Evolutionary conservation across 1,284 basidiomycete species (phyloP).

Genomic region (Gomphus sp.): DNA sequence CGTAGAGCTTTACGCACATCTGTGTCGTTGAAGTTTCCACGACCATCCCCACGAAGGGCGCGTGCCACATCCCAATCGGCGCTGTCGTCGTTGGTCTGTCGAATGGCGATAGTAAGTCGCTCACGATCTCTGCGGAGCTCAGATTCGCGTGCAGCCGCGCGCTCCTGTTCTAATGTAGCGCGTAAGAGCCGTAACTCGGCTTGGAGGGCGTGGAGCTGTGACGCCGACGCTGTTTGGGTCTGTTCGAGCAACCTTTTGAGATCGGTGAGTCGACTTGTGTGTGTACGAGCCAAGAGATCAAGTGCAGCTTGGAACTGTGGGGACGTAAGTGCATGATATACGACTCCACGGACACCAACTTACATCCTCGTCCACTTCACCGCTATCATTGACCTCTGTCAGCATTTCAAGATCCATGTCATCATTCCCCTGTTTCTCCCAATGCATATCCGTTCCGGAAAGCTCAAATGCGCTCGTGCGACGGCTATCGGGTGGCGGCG

Average conservation of each 20-base stretch:
- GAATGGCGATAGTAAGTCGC: neutral
- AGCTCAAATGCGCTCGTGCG: conserved; percentile 23
- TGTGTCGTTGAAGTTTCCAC: conserved; percentile 53
- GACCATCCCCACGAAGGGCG: conserved; percentile 41
- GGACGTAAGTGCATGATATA: conserved; percentile 13
- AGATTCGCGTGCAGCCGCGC: conserved; percentile 9
- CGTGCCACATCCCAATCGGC: conserved; percentile 32
- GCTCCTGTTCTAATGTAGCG: conserved; percentile 24
- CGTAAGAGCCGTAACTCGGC: conserved; percentile 57
- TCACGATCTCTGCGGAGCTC: conserved; percentile 22
- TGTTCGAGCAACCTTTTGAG: conserved; percentile 70
- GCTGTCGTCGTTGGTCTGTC: neutral
- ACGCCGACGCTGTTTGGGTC: conserved; percentile 62
- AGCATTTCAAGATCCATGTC: conserved; percentile 54
- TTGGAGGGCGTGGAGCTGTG: conserved; percentile 71
- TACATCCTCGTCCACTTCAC: conserved; percentile 61
- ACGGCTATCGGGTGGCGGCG: conserved; percentile 9
- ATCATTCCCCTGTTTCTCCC: conserved; percentile 23
- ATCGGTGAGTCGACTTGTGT: conserved; percentile 56
- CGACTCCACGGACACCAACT: conserved; percentile 10
- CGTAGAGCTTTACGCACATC: conserved; percentile 58
- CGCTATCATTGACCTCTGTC: conserved; percentile 52
- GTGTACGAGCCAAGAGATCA: conserved; percentile 43
- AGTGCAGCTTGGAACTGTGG: conserved; percentile 50
- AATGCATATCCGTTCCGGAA: conserved; percentile 10